Percentiles rank a stretch among this genome's conserved stretches.
phyloP scores from a whole-genome alignment of 2,329 filamentous ascomycete species.

The Aspergillus viridinutans region DNA sequence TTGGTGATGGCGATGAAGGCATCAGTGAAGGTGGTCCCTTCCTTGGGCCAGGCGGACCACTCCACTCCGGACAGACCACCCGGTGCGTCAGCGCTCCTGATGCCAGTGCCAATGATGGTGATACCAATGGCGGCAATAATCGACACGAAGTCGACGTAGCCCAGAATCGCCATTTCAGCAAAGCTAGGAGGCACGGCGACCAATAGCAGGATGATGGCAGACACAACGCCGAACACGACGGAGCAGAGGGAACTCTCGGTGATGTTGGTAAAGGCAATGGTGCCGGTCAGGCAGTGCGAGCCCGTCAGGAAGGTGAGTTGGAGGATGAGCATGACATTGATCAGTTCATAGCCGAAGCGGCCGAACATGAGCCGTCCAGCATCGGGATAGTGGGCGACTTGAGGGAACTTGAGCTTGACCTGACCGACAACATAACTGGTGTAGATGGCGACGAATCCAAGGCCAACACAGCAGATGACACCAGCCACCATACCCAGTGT shows the following conservation, averaged over 20 bases:
- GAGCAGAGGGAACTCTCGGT: conserved; percentile 39
- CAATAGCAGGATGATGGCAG: conserved; percentile 33
- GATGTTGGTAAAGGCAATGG: conserved; percentile 44
- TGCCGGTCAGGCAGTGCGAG: conserved; percentile 44
- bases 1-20: conserved; percentile 34
- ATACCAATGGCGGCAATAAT: conserved; percentile 34
- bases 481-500: conserved; percentile 46
- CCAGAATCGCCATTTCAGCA: conserved; percentile 35
- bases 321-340: conserved; percentile 41
- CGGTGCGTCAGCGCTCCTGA: conserved; percentile 20
- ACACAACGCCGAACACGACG: conserved; percentile 41
- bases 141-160: conserved; percentile 36
- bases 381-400: conserved; percentile 43
- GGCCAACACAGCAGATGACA: conserved; percentile 40
- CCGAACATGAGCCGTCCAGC: conserved; percentile 43
- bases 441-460: conserved; percentile 40
- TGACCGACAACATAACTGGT: conserved; percentile 41
- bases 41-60: conserved; percentile 28
- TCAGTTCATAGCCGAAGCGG: conserved; percentile 39
- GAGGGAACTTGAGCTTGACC: conserved; percentile 35
- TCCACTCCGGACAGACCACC: conserved; percentile 25
- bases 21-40: conserved; percentile 28
- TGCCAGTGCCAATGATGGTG: conserved; percentile 33
- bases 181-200: conserved; percentile 35
- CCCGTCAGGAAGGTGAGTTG: conserved; percentile 43